Evolutionary conservation across 352 stramenopile genomes (phyloP), one percentile per base, ranked within the genome.

Genomic region (Phytopythium litorale): DNA sequence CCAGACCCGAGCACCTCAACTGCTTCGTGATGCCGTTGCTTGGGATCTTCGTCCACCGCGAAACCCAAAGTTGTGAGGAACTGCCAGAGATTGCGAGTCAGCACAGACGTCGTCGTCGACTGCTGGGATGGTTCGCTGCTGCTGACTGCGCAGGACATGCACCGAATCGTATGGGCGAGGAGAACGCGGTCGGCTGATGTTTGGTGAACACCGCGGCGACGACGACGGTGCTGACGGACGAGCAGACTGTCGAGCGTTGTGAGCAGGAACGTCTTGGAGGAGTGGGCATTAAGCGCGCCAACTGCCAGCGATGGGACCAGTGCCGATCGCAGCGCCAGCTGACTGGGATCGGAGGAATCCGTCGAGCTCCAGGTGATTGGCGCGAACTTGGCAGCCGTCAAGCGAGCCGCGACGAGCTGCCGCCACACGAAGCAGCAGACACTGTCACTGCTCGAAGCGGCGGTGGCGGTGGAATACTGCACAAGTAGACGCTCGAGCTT

Each of bases 281-380:
- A 60, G 68, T 38, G 8, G 13, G 35, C 7, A 59, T 67, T 46
- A 19, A 58, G n/a, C 4, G 69, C 50, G 30, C 74, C 65, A 5
- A 78, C 45, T 43, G 60, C 70, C 18, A 80, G 46, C 23, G 71
- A 40, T 5, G 73, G 64, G 11, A 75, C 65, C n/a, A 58, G 33
- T n/a, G 32, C 35, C 9, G 53, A 49, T 49, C 30, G 53, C n/a
- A 49, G 3, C 33, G 45, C 5, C 35, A 33, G 4, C 37, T 7
- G 9, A 19, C 7, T 32, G 28, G 51, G 3, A 12, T 13, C 18
- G 32, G 1, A 43, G 13, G 32, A 12, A 19, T 45, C 18, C 35
- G 51, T 13, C 5, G 30, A 7, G 18, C n/a, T 11, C 45, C 45
- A 51, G 21, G 45, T 11, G 2, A 42, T 23, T 13, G 51, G 51